phyloP scores from a whole-genome alignment of 768 basidiomycete species.

The Pleurotus eryngii region DNA sequence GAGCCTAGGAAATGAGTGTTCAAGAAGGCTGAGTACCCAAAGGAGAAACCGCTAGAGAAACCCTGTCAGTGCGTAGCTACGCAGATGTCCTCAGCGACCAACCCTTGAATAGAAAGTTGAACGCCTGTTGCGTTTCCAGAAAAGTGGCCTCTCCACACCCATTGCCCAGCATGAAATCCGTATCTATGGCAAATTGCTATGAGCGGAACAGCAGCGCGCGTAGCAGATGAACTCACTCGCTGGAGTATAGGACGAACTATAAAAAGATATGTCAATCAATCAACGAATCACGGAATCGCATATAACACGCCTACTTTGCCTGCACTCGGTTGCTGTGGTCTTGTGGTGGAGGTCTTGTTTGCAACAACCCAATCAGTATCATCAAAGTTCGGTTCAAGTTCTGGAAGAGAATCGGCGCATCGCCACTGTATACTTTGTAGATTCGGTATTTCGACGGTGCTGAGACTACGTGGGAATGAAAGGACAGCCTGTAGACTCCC shows the following conservation, averaged over 20 bases:
- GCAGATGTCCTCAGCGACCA: neutral
- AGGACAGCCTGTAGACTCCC: constrained; percentile 32
- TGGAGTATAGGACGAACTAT: constrained; percentile 27
- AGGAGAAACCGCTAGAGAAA: constrained; percentile 32
- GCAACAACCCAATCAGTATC: constrained; percentile 58
- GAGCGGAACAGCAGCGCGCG: neutral
- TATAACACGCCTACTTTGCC: constrained; percentile 44
- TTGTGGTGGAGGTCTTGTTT: constrained; percentile 55
- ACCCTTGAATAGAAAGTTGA: constrained; percentile 38
- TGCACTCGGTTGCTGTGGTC: constrained; percentile 52
- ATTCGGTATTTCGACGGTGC: constrained; percentile 30
- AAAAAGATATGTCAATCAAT: neutral
- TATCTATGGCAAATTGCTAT: constrained; percentile 15
- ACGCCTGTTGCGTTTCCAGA: constrained; percentile 38
- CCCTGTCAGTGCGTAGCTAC: no score
- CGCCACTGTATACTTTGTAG: constrained; percentile 47
- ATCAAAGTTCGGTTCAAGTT: constrained; percentile 46
- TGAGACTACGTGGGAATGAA: constrained; percentile 29
- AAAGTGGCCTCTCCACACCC: constrained; percentile 46
- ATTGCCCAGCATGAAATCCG: constrained; percentile 33
- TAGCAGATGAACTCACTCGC: constrained; percentile 21
- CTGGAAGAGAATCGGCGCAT: constrained; percentile 61
- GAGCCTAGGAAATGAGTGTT: constrained; percentile 41
- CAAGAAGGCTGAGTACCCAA: constrained; percentile 43
- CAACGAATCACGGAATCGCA: neutral